Evolutionary conservation across 2,329 filamentous ascomycete species (phyloP).

Genomic region (Aspergillus sp.): DNA sequence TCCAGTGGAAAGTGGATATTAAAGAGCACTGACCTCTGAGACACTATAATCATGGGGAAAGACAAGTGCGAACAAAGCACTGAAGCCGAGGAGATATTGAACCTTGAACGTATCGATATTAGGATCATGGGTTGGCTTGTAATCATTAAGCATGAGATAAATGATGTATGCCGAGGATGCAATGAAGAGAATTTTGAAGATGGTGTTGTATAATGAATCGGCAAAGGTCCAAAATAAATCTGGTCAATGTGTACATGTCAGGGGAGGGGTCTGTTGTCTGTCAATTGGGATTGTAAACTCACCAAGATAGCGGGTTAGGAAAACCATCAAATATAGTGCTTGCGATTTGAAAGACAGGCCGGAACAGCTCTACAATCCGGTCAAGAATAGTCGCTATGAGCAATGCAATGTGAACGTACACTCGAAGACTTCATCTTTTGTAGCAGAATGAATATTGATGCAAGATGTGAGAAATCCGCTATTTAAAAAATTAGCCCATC

Average conservation of each 20-base stretch:
- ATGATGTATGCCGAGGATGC: conserved; percentile 85
- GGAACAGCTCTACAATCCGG: conserved; percentile 69
- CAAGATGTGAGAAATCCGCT: conserved; percentile 94
- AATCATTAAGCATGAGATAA: conserved; percentile 96
- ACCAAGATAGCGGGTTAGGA: conserved; percentile 89
- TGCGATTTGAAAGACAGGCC: conserved; percentile 99
- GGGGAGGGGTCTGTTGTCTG: too few species aligned
- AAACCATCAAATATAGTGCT: conserved; percentile 89
- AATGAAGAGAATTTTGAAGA: conserved; percentile 97
- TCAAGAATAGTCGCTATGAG: conserved; percentile 5
- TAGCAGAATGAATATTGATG: conserved; percentile 88
- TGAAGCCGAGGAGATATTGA: conserved; percentile 83
- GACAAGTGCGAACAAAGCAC: conserved; percentile 71
- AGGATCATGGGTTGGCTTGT: conserved; percentile 95
- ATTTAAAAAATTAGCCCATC: not conserved
- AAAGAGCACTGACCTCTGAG: conserved; percentile 50
- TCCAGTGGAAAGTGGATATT: conserved; percentile 3
- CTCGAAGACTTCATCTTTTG: conserved; percentile 95
- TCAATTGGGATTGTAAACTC: conserved; percentile 14
- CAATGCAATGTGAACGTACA: conserved; percentile 50
- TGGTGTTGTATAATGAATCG: conserved; percentile 79
- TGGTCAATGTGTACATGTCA: conserved; percentile 26
- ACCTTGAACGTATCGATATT: conserved; percentile 97
- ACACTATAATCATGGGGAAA: conserved; percentile 81
- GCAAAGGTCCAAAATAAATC: conserved; percentile 85